Evolutionary conservation across 306 rosid species (phyloP).

Genomic region (Inga laurina): DNA sequence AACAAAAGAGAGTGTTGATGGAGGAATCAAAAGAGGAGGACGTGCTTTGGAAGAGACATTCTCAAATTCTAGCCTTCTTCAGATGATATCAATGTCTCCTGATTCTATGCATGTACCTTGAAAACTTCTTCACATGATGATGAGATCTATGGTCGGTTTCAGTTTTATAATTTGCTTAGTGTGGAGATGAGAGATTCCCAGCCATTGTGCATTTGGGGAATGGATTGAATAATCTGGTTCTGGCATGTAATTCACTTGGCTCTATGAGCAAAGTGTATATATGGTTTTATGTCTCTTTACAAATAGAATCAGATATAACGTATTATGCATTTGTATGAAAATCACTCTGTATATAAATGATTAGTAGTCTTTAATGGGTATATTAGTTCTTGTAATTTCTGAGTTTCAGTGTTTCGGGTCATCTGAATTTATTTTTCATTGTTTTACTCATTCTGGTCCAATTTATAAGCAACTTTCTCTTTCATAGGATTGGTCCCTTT

Average conservation of each 20-base stretch:
- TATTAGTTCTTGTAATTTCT: neutral
- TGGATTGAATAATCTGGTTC: conserved; percentile 30
- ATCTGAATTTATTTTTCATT: neutral
- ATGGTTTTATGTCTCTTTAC: conserved; percentile 9
- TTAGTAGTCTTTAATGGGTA: neutral
- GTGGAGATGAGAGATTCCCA: conserved; percentile 32
- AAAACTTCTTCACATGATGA: conserved; percentile 22
- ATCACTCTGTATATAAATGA: neutral
- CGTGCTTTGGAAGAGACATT: conserved; percentile 82
- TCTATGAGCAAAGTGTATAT: conserved; percentile 23
- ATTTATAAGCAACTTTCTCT: too few species aligned
- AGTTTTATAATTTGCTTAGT: conserved; percentile 12
- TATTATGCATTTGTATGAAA: conserved; percentile 17
- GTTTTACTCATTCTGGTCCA: too few species aligned
- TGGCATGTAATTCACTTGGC: conserved; percentile 22
- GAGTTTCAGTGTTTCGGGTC: neutral
- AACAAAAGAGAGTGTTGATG: conserved; percentile 55
- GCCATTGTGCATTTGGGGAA: conserved; percentile 34
- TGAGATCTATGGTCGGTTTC: neutral
- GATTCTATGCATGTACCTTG: conserved; percentile 76
- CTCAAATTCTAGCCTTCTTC: conserved; percentile 96
- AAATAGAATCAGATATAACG: conserved; percentile 26
- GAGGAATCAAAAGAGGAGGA: conserved; percentile 52
- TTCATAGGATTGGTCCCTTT: too few species aligned
- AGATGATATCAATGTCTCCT: conserved; percentile 99